These are phyloP conservation scores for Aspergillus pseudoterreus DNA, from an alignment of 2,329 filamentous ascomycete species.

Conservation along the genomic window DNA sequence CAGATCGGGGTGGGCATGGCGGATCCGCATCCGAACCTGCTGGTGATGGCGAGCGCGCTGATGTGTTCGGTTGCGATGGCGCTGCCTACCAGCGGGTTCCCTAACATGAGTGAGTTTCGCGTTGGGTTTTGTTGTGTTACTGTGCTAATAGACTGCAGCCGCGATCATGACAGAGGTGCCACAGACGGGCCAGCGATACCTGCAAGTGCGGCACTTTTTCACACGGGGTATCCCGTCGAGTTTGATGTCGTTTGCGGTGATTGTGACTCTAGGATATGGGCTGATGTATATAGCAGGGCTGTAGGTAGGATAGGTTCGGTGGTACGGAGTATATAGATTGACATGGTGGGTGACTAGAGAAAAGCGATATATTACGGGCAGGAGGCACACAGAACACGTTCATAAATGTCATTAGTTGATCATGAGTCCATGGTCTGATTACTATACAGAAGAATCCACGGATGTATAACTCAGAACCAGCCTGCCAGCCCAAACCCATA, in stretches of 20 bases:
- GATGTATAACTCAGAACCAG: too few relatives aligned
- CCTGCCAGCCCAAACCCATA: too few relatives aligned
- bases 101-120: slow-evolving; percentile 89
- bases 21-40: slow-evolving; percentile 84
- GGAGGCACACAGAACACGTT: background rate
- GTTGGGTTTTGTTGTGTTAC: slow-evolving; percentile 1
- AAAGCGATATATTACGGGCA: too few relatives aligned
- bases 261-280: slow-evolving; percentile 85
- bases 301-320: slow-evolving; percentile 28
- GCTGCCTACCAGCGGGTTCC: slow-evolving; percentile 91
- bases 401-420: background rate
- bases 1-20: slow-evolving; percentile 82
- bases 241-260: slow-evolving; percentile 73
- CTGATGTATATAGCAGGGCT: slow-evolving; percentile 76
- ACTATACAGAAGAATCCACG: background rate
- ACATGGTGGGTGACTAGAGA: background rate
- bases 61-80: slow-evolving; percentile 99
- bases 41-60: slow-evolving; percentile 91
- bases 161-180: slow-evolving; percentile 99
- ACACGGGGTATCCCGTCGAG: slow-evolving; percentile 87
- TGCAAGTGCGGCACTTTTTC: slow-evolving; percentile 91
- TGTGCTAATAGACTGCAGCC: slow-evolving; percentile 50
- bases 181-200: slow-evolving; percentile 82
- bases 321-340: background rate
- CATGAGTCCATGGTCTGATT: background rate